Base-by-base conservation (phyloP, 371 early-diverging fungal species). In the Lichtheimia corymbifera region DNA sequence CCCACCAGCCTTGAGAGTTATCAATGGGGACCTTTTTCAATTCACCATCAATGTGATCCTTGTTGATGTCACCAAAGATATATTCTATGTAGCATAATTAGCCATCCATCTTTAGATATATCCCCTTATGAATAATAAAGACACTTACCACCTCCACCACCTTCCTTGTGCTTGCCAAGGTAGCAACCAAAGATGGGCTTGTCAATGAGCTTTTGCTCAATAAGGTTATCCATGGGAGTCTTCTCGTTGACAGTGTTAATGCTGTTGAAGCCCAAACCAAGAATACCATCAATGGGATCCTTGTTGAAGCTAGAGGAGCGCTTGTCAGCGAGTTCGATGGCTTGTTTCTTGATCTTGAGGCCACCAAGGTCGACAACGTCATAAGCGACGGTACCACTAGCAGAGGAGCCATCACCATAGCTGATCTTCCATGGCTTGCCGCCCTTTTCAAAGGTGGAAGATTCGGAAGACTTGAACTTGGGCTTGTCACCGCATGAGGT, bases 331-430 rank as follows among this genome's bases (percentile, higher is more conserved):
- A 80, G 41, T 44, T 75, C 77, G 50, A 80, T 62, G 9, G 63
- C 58, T 53, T 80, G 80, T 35, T 66, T 42, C 55, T 69, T 68
- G 56, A 80, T 77, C 13, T 59, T 61, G n/a, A 75, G 20, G 12
- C 76, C 80, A 12, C 76, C 80, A 24, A 80, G 51, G 45, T 65
- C 70, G 24, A 80, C 73, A 2, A 63, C 68, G 53, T 80, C 80
- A 18, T 59, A 64, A 17, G 68, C 80, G 22, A 72, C 22, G 20
- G 73, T 56, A n/a, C 80, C 80, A 14, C 47, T 52, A 7, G 76
- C 75, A 3, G 40, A 45, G 13, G 80, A 77, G 12, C 80, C 80
- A 60, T 80, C 80, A 40, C 77, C 80, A 42, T 77, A 80, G 15
- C 53, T 50, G 20, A 80, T 74, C 22, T 55, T 52, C 80, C 80